Evolutionary conservation across 208 protist genomes (phyloP).

Genomic region (Trypanosoma mega): DNA sequence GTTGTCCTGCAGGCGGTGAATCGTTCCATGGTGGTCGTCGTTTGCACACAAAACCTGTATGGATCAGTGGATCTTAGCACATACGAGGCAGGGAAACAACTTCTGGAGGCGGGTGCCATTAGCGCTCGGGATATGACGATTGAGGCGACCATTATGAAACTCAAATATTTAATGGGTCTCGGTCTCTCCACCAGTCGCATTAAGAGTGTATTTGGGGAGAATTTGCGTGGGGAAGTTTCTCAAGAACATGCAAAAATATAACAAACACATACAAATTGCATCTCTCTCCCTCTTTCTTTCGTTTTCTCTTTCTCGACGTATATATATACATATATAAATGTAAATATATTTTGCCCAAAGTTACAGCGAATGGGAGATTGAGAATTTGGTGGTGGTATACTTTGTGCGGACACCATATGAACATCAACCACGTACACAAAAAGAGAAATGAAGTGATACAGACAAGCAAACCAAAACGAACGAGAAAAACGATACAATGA

Average conservation of each 20-base stretch:
- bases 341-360: no score
- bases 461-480: no score
- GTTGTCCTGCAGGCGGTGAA: conserved; percentile 54
- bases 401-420: no score
- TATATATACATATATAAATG: conserved; percentile 14
- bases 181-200: conserved; percentile 42
- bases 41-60: conserved; percentile 88
- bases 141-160: conserved; percentile 89
- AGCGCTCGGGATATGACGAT: conserved; percentile 90
- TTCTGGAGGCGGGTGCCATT: conserved; percentile 67
- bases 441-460: no score
- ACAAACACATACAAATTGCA: background rate
- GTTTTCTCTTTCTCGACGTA: conserved; percentile 2
- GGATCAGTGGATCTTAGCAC: conserved; percentile 53
- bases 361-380: no score
- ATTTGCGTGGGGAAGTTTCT: conserved; percentile 39
- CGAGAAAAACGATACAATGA: no score
- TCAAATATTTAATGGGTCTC: conserved; percentile 83
- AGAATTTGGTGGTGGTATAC: no score
- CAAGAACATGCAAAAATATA: conserved; percentile 1
- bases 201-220: conserved; percentile 32
- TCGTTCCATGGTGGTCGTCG: conserved; percentile 88
- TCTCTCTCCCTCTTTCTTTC: background rate
- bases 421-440: no score
- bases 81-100: conserved; percentile 78